These are phyloP conservation scores for Solanum gracilifrons DNA, from an alignment of 257 asterid species.

Conservation along the genomic window DNA sequence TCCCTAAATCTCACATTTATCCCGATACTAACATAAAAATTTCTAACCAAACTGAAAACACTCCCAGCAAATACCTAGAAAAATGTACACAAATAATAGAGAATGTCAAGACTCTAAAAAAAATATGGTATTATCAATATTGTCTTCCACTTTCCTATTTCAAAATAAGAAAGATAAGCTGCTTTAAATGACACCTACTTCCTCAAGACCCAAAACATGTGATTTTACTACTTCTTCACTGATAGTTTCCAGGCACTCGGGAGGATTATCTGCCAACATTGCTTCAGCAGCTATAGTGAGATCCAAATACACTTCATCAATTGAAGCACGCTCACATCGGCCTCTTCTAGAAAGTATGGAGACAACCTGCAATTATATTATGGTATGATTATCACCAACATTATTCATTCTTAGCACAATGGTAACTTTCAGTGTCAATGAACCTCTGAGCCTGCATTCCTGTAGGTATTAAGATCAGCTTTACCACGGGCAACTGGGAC, in stretches of 20 bases:
- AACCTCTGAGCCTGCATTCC: conserved; percentile 96
- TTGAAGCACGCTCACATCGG: conserved; percentile 95
- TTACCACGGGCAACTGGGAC: conserved; percentile 96
- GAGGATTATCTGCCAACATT: conserved; percentile 60
- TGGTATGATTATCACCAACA: conserved; percentile 2
- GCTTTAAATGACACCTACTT: conserved; percentile 22
- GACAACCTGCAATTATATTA: conserved; percentile 52
- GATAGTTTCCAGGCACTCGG: conserved; percentile 36
- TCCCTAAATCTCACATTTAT: background rate
- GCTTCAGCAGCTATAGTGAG: conserved; percentile 83
- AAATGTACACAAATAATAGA: background rate
- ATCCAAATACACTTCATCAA: conserved; percentile 95
- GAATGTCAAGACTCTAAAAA: background rate
- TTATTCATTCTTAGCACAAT: background rate
- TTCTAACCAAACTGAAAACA: background rate
- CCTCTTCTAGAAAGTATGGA: conserved; percentile 72
- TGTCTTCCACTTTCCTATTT: background rate
- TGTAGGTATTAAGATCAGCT: conserved; percentile 76
- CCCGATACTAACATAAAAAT: background rate
- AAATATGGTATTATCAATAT: background rate
- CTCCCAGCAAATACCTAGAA: background rate
- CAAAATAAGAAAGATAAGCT: background rate
- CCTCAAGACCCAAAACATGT: conserved; percentile 70
- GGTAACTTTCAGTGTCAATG: background rate
- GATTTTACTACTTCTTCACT: conserved; percentile 72